Base-by-base conservation (phyloP, 176 grass and related monocot genomes). In the Lolium rigidum region DNA sequence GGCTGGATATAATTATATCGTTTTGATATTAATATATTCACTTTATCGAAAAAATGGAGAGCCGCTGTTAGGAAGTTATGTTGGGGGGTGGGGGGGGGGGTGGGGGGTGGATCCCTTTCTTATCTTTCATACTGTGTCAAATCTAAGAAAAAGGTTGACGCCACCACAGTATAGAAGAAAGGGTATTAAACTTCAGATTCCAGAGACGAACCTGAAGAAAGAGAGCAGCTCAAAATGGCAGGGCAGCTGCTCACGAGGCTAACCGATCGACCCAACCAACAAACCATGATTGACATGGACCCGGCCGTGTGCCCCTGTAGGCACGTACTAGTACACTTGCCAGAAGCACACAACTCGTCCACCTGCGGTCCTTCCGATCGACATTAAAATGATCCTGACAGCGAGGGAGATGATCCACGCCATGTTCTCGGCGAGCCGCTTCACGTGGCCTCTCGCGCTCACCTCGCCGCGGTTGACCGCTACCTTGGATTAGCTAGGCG, bases 231-330 rank as follows among this genome's bases (percentile, higher is more conserved):
- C 14, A 11, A 49, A 74, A 16, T 2, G 71, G 46, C 71, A 48
- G 47, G 71, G 12, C 63, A 48, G 70, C 28, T 21, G 54, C 62
- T 81, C 39, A 20, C 51, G 35, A 10, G 17, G 70, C 43, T 35
- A 84, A 51, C 54, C 25, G 69, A 21, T 2, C 20, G 43, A 24
- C 44, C 15, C 14, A 39, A 26, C 12, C 2, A 15, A 25, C 48
- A 25, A 21, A 28, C 43, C 81, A 84, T 87, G 76, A 91, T 91
- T 84, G 85, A 28, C 76, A 68, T 16, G 85, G 87, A 76, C 83
- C 80, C 64, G 37, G 54, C 59, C 59, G 41, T 68, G 55, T 58
- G 55, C 55, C 46, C 1, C 7, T 5, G 41, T 43, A 6, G 41
- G 82, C 74, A 26, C 51, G 70, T 28, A 84, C 66, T 28, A 35